phyloP scores from a whole-genome alignment of 139 green algal species.

The Pleodorina starrii region DNA sequence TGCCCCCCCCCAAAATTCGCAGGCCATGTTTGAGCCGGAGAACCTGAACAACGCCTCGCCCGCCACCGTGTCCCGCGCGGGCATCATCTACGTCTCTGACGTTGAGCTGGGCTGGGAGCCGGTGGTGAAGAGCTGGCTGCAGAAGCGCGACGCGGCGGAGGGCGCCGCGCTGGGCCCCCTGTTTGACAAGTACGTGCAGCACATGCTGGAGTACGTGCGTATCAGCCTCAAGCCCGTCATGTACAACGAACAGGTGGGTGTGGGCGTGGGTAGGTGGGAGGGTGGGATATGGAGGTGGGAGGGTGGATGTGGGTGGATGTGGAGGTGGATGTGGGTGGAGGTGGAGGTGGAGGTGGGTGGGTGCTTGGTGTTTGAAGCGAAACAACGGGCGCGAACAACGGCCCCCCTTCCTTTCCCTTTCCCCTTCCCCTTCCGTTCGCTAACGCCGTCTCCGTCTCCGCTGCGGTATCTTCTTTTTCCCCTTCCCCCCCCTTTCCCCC shows the following conservation, averaged over 20 bases:
- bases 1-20: neutral
- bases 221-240: conserved; percentile 86
- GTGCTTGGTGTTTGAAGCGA: no score
- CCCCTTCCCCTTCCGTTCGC: neutral
- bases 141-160: conserved; percentile 72
- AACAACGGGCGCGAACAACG: no score
- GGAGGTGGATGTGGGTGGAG: no score
- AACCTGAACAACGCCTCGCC: conserved; percentile 96
- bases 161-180: conserved; percentile 71
- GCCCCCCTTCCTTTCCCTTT: neutral
- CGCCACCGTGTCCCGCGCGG: conserved; percentile 93
- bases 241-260: conserved; percentile 82
- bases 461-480: neutral
- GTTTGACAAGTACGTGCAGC: conserved; percentile 90
- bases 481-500: neutral
- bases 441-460: neutral
- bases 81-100: conserved; percentile 97
- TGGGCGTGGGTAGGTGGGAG: no score
- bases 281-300: no score
- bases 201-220: conserved; percentile 83
- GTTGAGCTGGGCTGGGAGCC: conserved; percentile 94
- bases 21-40: conserved; percentile 93
- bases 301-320: no score
- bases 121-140: conserved; percentile 87
- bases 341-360: no score